phyloP scores from a whole-genome alignment of 2,329 filamentous ascomycete species.

The Curvularia verruculosa region DNA sequence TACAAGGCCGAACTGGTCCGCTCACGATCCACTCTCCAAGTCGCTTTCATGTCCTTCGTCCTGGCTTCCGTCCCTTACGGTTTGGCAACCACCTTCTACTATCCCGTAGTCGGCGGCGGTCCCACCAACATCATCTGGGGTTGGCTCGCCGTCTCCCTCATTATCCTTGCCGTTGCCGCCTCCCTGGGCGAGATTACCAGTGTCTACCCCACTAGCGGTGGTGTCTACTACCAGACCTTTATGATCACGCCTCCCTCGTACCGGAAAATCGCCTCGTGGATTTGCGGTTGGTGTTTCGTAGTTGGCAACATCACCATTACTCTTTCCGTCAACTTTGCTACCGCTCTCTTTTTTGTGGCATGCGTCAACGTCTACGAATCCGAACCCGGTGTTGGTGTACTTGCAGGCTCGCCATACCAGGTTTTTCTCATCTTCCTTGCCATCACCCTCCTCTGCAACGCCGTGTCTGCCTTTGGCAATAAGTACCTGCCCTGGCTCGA shows the following conservation, averaged over 20 bases:
- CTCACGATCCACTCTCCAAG: conserved; percentile 70
- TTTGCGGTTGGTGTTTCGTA: conserved; percentile 77
- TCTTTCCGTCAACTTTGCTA: conserved; percentile 80
- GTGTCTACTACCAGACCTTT: conserved; percentile 80
- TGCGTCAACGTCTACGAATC: conserved; percentile 63
- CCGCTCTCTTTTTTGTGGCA: conserved; percentile 60
- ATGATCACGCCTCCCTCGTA: conserved; percentile 69
- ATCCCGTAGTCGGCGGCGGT: conserved; percentile 70
- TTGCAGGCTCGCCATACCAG: conserved; percentile 53
- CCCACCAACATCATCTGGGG: conserved; percentile 75
- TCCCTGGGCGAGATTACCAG: conserved; percentile 77
- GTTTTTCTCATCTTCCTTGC: conserved; percentile 57
- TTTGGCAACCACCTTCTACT: conserved; percentile 71
- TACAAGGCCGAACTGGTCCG: conserved; percentile 70
- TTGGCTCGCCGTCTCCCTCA: conserved; percentile 70
- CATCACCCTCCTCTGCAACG: conserved; percentile 58
- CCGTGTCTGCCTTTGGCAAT: conserved; percentile 60
- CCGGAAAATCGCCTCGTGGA: conserved; percentile 70
- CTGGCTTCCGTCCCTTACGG: conserved; percentile 77
- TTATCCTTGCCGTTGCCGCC: conserved; percentile 71
- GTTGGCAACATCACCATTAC: conserved; percentile 84
- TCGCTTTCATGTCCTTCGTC: conserved; percentile 78
- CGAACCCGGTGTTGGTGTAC: conserved; percentile 54
- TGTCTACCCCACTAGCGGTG: conserved; percentile 77
- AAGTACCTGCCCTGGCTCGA: conserved; percentile 65